Conservation (phyloP, 768 basidiomycete genomes). For the Mycena filopes region DNA sequence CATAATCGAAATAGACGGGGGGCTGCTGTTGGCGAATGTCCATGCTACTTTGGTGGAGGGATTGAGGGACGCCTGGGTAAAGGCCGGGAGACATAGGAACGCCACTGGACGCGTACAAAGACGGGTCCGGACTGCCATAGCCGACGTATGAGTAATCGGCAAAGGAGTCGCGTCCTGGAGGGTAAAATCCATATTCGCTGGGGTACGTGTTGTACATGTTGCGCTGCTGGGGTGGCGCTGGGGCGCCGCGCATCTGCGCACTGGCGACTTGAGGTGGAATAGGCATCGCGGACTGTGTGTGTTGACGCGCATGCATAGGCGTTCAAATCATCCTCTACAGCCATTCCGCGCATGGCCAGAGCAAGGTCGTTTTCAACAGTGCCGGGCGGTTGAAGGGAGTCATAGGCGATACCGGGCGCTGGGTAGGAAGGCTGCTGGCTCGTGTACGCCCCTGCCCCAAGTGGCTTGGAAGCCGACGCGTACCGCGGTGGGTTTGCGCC, state of each 20-base stretch:
- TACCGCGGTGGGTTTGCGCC: slow-evolving; percentile 55
- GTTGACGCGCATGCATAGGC: slow-evolving; percentile 52
- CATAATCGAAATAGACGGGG: slow-evolving; percentile 69
- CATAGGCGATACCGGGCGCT: slow-evolving; percentile 38
- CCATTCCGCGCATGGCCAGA: slow-evolving; percentile 69
- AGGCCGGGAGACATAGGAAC: slow-evolving; percentile 55
- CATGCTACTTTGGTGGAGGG: slow-evolving; percentile 54
- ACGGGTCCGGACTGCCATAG: slow-evolving; percentile 56
- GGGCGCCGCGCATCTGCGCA: slow-evolving; percentile 52
- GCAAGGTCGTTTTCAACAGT: slow-evolving; percentile 64
- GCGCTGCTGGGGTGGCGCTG: slow-evolving; percentile 54
- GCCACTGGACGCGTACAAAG: slow-evolving; percentile 61
- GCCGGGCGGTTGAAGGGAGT: slow-evolving; percentile 38
- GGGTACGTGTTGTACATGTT: slow-evolving; percentile 61
- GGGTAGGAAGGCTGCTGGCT: slow-evolving; percentile 32
- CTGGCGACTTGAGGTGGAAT: slow-evolving; percentile 42
- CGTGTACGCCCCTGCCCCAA: slow-evolving; percentile 42
- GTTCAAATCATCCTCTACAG: slow-evolving; percentile 63
- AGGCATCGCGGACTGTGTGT: slow-evolving; percentile 42
- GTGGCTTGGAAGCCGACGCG: slow-evolving; percentile 51
- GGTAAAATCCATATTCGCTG: slow-evolving; percentile 69
- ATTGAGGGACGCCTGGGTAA: slow-evolving; percentile 60
- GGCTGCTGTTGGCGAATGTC: slow-evolving; percentile 60
- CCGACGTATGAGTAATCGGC: slow-evolving; percentile 70
- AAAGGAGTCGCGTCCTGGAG: slow-evolving; percentile 60